Evolutionary conservation across 192 early-diverging fungal species (phyloP).

Genomic region (Pilobolus umbonatus): DNA sequence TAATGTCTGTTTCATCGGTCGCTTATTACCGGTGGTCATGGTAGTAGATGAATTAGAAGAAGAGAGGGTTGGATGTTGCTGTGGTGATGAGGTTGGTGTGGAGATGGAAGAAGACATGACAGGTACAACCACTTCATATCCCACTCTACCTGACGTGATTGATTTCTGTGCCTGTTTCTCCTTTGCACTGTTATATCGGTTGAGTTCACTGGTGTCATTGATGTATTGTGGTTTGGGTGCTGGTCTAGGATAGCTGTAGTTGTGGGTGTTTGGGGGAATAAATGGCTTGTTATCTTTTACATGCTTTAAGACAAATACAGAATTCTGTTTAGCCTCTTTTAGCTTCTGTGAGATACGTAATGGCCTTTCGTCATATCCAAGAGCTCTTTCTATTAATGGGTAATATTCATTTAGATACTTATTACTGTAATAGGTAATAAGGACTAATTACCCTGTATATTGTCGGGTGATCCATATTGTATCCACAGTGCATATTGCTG

Average conservation of each 20-base stretch:
- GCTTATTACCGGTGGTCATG: neutral
- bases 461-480: constrained; percentile 53
- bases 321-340: constrained; percentile 62
- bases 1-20: neutral
- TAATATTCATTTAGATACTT: too few species aligned
- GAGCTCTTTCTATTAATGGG: constrained; percentile 64
- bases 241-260: constrained; percentile 6
- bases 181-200: constrained; percentile 3
- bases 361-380: constrained; percentile 79
- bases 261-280: constrained; percentile 25
- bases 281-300: constrained; percentile 58
- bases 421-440: too few species aligned
- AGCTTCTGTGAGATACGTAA: constrained; percentile 66
- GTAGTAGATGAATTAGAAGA: neutral
- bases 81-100: too few species aligned
- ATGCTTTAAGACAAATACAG: constrained; percentile 75
- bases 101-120: constrained; percentile 32
- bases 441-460: constrained; percentile 50
- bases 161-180: constrained; percentile 16
- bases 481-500: constrained; percentile 82
- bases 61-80: too few species aligned
- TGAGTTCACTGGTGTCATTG: constrained; percentile 3
- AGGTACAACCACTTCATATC: constrained; percentile 25
- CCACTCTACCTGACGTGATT: constrained; percentile 23
- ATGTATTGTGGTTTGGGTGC: neutral